A percentile compares a stretch with the other conserved stretches of the same genome.
Conservation (phyloP, 1,284 basidiomycete genomes). For the Coniferiporia weirii region DNA sequence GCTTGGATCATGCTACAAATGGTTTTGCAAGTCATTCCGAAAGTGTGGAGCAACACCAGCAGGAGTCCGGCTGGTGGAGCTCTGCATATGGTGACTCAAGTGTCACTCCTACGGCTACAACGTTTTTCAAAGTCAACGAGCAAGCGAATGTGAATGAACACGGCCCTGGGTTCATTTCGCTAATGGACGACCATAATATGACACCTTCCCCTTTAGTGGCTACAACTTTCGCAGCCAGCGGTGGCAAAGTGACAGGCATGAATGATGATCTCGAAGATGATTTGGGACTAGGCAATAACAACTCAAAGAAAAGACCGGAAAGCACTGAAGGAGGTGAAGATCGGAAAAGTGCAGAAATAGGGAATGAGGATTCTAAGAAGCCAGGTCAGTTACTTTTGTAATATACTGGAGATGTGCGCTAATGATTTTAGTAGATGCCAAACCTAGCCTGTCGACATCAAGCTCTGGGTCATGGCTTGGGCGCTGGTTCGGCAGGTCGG, state of each 20-base stretch:
- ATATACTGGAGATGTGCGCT: not conserved
- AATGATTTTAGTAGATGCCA: constrained; percentile 25
- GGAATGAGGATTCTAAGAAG: constrained; percentile 27
- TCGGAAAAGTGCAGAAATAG: constrained; percentile 25
- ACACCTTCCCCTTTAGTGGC: constrained; percentile 26
- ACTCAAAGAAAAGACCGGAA: constrained; percentile 34
- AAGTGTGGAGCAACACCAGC: constrained; percentile 24
- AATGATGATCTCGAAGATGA: constrained; percentile 79
- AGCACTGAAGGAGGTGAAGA: constrained; percentile 25
- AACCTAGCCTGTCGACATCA: constrained; percentile 29
- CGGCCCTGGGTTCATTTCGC: constrained; percentile 73
- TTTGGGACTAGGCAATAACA: constrained; percentile 83
- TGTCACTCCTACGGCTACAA: constrained; percentile 62
- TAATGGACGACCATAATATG: constrained; percentile 64
- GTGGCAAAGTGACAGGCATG: constrained; percentile 21
- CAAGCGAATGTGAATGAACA: constrained; percentile 34
- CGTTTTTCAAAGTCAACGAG: constrained; percentile 49
- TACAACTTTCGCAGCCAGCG: constrained; percentile 23
- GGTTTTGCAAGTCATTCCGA: not conserved
- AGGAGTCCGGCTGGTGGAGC: constrained; percentile 60
- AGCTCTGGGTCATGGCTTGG: constrained; percentile 72
- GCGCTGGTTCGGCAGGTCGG: constrained; percentile 61
- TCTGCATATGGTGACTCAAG: constrained; percentile 40
- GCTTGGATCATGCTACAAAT: not conserved
- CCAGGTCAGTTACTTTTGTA: constrained; percentile 36